Base-by-base conservation (phyloP, 345 rosid genomes). In the Rhodomyrtus tomentosa region DNA sequence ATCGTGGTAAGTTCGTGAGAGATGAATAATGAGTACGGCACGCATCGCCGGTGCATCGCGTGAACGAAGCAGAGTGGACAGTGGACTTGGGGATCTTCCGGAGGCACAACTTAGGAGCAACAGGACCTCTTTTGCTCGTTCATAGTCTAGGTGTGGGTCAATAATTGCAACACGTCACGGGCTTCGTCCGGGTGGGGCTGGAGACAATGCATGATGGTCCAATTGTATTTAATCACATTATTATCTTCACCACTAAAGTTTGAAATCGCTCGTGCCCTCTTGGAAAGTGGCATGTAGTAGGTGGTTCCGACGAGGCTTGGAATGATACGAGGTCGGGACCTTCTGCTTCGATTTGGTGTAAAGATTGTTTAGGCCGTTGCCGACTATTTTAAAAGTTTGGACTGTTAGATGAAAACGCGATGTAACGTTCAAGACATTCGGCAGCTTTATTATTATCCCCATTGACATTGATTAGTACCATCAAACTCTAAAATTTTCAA, bases 301-400 rank as follows among this genome's bases (percentile, higher is more conserved):
- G 76, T 32, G 76, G 76, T 38, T 62, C 76, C 38, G 9, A 20
- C 29, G 40, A 14, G 73, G 21, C 38, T 14, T 59, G 21, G 24
- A 32, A 62, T 32, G 6, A 32, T 32, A 22, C 8, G 42, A 62
- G 8, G 24, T 32, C 3, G 5, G 10, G 22, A 62, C 10, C 3
- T 32, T 3, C 0, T 62, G 42, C 10, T 62, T 3, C 22, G 20
- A 62, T 62, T 5, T 0, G 1, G 1, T 8, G 11, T 32, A 32
- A 8, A 16, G 2, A 4, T 32, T 29, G 1, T 4, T 1, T 32
- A 16, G 0, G 0, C 0, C 20, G 6, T 0, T 1, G 12, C 10
- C 1, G 0, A 62, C 0, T 15, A 5, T 18, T 62, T 1, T 32
- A 16, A 32, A 7, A 0, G 32, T 0, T 62, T 32, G 32, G 18